Conservation (phyloP, 352 stramenopile species). For the Pseudoperonospora humuli region DNA sequence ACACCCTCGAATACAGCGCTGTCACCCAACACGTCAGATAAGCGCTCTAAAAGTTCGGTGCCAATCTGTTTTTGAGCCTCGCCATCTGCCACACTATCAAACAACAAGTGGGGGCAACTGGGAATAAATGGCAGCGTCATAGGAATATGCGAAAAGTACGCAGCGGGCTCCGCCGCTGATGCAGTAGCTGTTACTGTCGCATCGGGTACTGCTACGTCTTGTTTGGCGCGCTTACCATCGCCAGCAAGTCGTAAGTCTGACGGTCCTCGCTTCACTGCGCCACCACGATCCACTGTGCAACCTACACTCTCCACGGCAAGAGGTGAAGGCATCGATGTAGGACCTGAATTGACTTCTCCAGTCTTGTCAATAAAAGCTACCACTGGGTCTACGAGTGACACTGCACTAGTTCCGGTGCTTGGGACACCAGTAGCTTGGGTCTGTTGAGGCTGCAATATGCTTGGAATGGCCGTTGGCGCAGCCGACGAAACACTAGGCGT, state of each 20-base stretch:
- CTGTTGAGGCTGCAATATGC: constrained; percentile 17
- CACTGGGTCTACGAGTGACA: constrained; percentile 31
- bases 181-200: background rate
- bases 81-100: constrained; percentile 37
- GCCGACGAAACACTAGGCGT: background rate
- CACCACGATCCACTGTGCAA: background rate
- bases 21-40: constrained; percentile 54
- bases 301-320: constrained; percentile 28
- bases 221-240: constrained; percentile 25
- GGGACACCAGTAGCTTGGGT: background rate
- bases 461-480: constrained; percentile 8
- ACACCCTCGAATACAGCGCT: constrained; percentile 66
- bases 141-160: constrained; percentile 49
- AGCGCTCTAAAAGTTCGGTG: constrained; percentile 48
- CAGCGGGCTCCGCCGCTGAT: constrained; percentile 9
- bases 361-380: constrained; percentile 68
- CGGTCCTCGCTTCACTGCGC: constrained; percentile 11
- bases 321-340: constrained; percentile 14
- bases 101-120: constrained; percentile 55
- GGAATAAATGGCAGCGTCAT: constrained; percentile 46
- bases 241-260: constrained; percentile 11
- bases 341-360: constrained; percentile 14
- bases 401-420: background rate
- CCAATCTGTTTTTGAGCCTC: constrained; percentile 28
- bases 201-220: constrained; percentile 4